A percentile compares a stretch with the other conserved stretches of the same genome.
These are phyloP conservation scores for Lotmaria passim DNA, from an alignment of 208 protist species.

Conservation along the genomic window DNA sequence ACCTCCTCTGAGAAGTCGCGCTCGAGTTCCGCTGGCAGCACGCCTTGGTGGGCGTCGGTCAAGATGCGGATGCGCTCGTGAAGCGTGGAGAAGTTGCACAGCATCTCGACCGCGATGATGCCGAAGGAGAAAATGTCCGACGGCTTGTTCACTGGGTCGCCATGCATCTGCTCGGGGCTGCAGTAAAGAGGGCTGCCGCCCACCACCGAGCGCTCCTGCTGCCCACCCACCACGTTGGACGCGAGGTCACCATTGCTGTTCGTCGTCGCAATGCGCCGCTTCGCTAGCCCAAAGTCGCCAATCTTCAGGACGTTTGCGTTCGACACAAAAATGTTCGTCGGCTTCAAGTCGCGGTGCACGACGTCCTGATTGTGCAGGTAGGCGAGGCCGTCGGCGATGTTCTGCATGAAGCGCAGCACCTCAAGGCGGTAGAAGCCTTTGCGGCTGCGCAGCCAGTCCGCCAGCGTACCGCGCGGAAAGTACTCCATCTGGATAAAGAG, in stretches of 20 bases:
- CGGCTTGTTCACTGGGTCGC: slow-evolving; percentile 49
- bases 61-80: slow-evolving; percentile 77
- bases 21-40: slow-evolving; percentile 43
- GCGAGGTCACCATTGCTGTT: slow-evolving; percentile 24
- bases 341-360: slow-evolving; percentile 86
- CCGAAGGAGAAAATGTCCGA: slow-evolving; percentile 85
- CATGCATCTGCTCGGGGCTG: slow-evolving; percentile 80
- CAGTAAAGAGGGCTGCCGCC: slow-evolving; percentile 79
- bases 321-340: slow-evolving; percentile 85
- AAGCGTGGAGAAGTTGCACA: slow-evolving; percentile 70
- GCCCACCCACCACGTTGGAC: slow-evolving; percentile 34
- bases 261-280: slow-evolving; percentile 32
- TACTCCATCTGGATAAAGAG: slow-evolving; percentile 92
- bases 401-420: slow-evolving; percentile 68
- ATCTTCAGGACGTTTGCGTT: slow-evolving; percentile 72
- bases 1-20: slow-evolving; percentile 54
- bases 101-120: slow-evolving; percentile 82
- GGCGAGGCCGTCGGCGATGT: slow-evolving; percentile 66
- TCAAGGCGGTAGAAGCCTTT: slow-evolving; percentile 55
- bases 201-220: slow-evolving; percentile 56
- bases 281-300: slow-evolving; percentile 87
- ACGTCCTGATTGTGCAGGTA: slow-evolving; percentile 82
- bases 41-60: slow-evolving; percentile 51
- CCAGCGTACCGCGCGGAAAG: slow-evolving; percentile 73
- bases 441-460: slow-evolving; percentile 62